Evolutionary conservation across 192 early-diverging fungal species (phyloP), one percentile per base, ranked within the genome.

Genomic region (Anaeromyces robustus): DNA sequence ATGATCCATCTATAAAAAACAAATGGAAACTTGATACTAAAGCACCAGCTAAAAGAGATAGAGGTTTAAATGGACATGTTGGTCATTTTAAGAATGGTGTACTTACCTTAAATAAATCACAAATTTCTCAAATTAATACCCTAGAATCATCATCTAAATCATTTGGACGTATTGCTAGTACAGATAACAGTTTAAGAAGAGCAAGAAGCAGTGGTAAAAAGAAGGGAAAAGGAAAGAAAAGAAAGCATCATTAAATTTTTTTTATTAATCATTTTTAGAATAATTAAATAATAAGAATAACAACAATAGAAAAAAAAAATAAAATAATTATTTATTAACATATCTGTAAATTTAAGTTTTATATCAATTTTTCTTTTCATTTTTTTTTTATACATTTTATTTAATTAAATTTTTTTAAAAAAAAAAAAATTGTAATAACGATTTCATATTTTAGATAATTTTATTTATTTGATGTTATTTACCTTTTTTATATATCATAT

Each of bases 1-100:
- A 85, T 78, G 85, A 87, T 78, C 37, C 80, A n/a, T 82, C 80
- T 2, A 79, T 86, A 17, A 83, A 81, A 78, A 83, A 83, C 7
- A 83, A 86, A 77, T 84, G 43, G 43, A 52, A 52, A 52, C 43
- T 52, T 52, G 43, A 52, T 0, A 52, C 16, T 3, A 52, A 52
- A 52, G 19, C 18, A 22, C 43, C 43, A 18, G 13, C 19, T 22
- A 52, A 52, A 52, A 52, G 19, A 52, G 43, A 52, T 52, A 52
- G 43, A 52, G 43, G 43, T 22, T 14, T 52, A 22, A 5, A 52
- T 52, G 43, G 43, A 22, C 16, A 22, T 14, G 19, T 52, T 52
- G 43, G 43, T 14, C 43, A 52, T 52, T 52, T 22, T 52, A 52
- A 52, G 6, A 52, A 52, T 52, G 43, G 43, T 52, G 19, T 52